Evolutionary conservation across 2,329 filamentous ascomycete species (phyloP), one percentile per base, ranked within the genome.

Genomic region (Ophiostoma triangulosporum): DNA sequence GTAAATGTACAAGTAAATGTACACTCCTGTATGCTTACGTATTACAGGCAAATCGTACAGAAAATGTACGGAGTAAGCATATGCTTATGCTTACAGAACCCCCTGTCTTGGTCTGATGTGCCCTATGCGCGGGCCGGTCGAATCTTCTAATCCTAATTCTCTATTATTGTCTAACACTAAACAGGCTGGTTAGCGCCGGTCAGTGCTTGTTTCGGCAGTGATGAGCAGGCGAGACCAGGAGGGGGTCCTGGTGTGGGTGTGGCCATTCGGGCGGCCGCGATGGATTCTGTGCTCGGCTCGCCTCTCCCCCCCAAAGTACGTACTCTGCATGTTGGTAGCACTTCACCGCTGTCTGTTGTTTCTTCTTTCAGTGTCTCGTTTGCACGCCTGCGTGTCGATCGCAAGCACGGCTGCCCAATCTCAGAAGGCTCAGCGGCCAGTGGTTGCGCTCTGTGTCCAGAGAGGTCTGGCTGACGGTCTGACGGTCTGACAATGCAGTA

Each of bases 121-220:
- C 48, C 24, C n/a, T 50, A 22, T 50, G 48, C 33, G 15, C 48
- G 48, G 48, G 48, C 48, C 48, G 48, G 33, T n/a, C n/a, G n/a
- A n/a, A n/a, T n/a, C n/a, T n/a, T n/a, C n/a, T n/a, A 22, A 49
- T 31, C 31, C 29, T 31, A 33, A 14, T 12, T 17, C 35, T 38
- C 35, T 20, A 15, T 38, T n/a, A n/a, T 6, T 38, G 3, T 14
- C 14, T 6, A 38, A 17, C 35, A 38, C n/a, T 17, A n/a, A 38
- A 20, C 35, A 22, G 20, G 38, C 15, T 43, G 24, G 38, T 20
- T 17, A 17, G 35, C 38, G 38, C 38, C 11, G 38, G 20, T 43
- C 38, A 24, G 9, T 43, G 12, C 38, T 43, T 43, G 20, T 43
- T 43, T 43, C 38, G 38, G 38, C 12, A 43, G 20, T 26, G 38